Evolutionary conservation across 768 basidiomycete species (phyloP).

Genomic region (Termitomyces sp.): DNA sequence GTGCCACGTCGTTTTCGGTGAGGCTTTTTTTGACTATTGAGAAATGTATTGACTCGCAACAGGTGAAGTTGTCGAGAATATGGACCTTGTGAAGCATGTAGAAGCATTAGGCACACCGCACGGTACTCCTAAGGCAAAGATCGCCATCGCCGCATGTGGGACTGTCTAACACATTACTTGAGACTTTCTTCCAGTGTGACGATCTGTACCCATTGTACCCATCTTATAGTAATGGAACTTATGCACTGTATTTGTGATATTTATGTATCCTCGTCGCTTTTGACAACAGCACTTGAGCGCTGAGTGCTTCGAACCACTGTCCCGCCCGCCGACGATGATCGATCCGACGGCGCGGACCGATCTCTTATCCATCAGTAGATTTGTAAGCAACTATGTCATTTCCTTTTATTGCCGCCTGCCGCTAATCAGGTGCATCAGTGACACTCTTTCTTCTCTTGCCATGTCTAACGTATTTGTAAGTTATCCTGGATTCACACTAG

Average conservation of each 20-base stretch:
- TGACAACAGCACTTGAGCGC: no score
- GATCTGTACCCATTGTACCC: neutral
- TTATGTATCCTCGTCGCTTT: no score
- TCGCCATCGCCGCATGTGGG: conserved; percentile 46
- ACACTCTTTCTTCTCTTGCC: neutral
- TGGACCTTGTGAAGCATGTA: conserved; percentile 60
- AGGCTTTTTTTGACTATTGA: conserved; percentile 8
- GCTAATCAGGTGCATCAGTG: neutral
- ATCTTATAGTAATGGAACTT: neutral
- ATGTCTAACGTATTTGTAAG: conserved; percentile 2
- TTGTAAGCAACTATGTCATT: conserved; percentile 1
- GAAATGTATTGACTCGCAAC: conserved; percentile 13
- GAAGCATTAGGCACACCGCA: conserved; percentile 41
- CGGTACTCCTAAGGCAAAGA: conserved; percentile 36
- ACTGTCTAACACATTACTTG: conserved; percentile 10
- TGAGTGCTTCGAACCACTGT: no score
- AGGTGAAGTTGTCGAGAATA: conserved; percentile 61
- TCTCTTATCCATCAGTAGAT: neutral
- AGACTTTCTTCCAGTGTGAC: neutral
- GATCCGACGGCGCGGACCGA: neutral
- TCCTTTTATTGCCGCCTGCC: conserved; percentile 1
- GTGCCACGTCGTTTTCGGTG: conserved; percentile 31
- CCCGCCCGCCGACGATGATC: no score
- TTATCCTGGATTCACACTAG: neutral
- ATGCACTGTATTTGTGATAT: no score